These are phyloP conservation scores for Termitomyces sp. DNA, from an alignment of 768 basidiomycete species.

Conservation along the genomic window DNA sequence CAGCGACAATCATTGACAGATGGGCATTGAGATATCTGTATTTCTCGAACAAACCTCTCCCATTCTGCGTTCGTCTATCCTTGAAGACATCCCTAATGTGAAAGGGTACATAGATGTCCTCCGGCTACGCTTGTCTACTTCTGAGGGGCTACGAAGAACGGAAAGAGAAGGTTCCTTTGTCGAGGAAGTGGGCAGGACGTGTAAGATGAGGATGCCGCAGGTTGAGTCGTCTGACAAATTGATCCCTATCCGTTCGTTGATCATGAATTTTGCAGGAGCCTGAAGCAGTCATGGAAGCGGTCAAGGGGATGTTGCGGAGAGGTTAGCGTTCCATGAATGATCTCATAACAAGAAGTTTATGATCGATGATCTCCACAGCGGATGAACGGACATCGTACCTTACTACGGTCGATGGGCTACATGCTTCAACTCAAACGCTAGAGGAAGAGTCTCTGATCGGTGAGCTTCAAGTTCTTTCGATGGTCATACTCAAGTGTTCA, in stretches of 20 bases:
- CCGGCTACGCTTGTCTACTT: slow-evolving; percentile 11
- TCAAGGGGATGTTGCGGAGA: slow-evolving; percentile 3
- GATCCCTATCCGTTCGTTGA: not conserved
- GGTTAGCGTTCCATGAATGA: not conserved
- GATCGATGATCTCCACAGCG: not conserved
- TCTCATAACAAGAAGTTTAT: not conserved
- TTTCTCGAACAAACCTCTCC: slow-evolving; percentile 21
- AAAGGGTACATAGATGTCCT: slow-evolving; percentile 24
- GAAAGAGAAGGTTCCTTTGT: slow-evolving; percentile 1
- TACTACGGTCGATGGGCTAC: not conserved
- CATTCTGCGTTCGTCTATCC: slow-evolving; percentile 15
- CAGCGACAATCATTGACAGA: not conserved
- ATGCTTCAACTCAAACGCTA: not conserved
- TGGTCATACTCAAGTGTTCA: not conserved
- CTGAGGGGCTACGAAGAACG: not conserved
- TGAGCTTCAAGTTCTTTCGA: not conserved
- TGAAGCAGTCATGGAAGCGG: not conserved
- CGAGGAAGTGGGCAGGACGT: slow-evolving; percentile 4
- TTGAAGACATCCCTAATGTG: slow-evolving; percentile 15
- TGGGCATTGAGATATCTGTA: slow-evolving; percentile 17
- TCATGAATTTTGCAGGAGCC: not conserved
- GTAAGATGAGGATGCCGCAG: not conserved
- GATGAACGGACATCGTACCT: slow-evolving; percentile 3
- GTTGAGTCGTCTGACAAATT: not conserved
- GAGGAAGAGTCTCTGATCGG: slow-evolving; percentile 10